Percentiles rank a stretch among this genome's conserved stretches.
These are phyloP conservation scores for Penicillium sp. DNA, from an alignment of 2,329 filamentous ascomycete genomes.

Conservation along the genomic window DNA sequence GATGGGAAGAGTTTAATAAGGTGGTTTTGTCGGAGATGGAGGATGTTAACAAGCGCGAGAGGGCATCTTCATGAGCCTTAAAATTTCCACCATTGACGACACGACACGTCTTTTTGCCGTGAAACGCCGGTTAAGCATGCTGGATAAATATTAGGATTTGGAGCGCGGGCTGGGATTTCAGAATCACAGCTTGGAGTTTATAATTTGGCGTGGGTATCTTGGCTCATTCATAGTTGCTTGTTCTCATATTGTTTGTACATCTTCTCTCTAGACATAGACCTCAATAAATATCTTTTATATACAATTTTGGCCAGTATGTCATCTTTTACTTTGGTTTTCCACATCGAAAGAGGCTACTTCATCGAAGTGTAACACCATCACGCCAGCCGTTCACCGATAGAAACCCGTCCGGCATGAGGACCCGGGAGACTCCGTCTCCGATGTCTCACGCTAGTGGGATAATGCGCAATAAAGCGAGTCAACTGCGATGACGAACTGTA, in stretches of 20 bases:
- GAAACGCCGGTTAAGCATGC: conserved; percentile 5
- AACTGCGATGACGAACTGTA: conserved; percentile 13
- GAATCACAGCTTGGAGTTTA: background rate
- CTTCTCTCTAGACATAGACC: conserved; percentile 14
- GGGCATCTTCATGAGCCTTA: background rate
- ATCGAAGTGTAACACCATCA: background rate
- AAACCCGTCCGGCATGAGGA: conserved; percentile 15
- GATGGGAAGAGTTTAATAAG: conserved; percentile 68
- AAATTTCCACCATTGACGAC: background rate
- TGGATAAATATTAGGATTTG: conserved; percentile 11
- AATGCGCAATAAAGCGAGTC: conserved; percentile 26
- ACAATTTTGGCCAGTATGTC: background rate
- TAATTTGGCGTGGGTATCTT: background rate
- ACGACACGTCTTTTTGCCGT: background rate
- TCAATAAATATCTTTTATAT: background rate
- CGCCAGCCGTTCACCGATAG: conserved; percentile 4
- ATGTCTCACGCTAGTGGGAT: conserved; percentile 24
- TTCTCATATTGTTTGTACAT: conserved; percentile 1
- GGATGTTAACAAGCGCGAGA: conserved; percentile 49
- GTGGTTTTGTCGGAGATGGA: conserved; percentile 67
- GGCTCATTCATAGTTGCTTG: background rate
- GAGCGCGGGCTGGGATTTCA: background rate
- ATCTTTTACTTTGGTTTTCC: background rate
- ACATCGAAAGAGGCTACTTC: background rate
- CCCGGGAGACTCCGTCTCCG: conserved; percentile 27